phyloP scores from a whole-genome alignment of 106 monocot species.

The Acorus gramineus region DNA sequence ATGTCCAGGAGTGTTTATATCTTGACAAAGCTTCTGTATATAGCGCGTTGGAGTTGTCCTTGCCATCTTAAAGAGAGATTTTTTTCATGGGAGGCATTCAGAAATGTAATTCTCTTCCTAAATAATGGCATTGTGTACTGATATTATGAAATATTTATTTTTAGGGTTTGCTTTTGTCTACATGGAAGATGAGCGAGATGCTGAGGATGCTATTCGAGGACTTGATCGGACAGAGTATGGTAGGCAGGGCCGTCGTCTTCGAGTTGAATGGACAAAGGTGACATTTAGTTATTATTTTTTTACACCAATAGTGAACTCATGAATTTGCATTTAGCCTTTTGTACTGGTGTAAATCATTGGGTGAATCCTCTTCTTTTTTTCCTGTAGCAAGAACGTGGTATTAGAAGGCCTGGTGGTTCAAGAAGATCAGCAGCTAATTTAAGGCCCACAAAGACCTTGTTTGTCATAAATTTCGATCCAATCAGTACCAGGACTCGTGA shows the following conservation, averaged over 20 bases:
- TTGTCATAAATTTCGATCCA: slow-evolving; percentile 97
- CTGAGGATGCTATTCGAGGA: slow-evolving; percentile 84
- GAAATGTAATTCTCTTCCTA: not conserved
- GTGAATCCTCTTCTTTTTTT: not conserved
- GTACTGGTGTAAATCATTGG: not conserved
- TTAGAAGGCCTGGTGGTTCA: slow-evolving; percentile 45
- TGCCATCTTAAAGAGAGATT: not conserved
- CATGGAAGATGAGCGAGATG: slow-evolving; percentile 98
- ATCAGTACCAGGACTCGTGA: slow-evolving; percentile 71
- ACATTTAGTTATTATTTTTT: not conserved
- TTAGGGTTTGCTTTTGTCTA: slow-evolving; percentile 96
- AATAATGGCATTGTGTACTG: not conserved
- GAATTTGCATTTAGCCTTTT: not conserved
- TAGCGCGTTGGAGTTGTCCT: slow-evolving; percentile 1
- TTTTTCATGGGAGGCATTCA: not conserved
- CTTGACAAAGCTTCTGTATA: slow-evolving; percentile 11
- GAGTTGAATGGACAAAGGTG: slow-evolving; percentile 98
- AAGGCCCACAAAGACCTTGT: slow-evolving; percentile 84
- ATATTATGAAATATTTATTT: not conserved
- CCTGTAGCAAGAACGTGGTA: slow-evolving; percentile 60
- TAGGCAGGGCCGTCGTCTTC: slow-evolving; percentile 73
- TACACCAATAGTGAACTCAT: not conserved
- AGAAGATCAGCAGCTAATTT: slow-evolving; percentile 50
- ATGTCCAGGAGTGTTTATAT: slow-evolving; percentile 10
- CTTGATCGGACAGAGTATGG: slow-evolving; percentile 88